These are phyloP conservation scores for Aeminium ludgeri DNA, from an alignment of 495 filamentous ascomycete species.

Conservation along the genomic window DNA sequence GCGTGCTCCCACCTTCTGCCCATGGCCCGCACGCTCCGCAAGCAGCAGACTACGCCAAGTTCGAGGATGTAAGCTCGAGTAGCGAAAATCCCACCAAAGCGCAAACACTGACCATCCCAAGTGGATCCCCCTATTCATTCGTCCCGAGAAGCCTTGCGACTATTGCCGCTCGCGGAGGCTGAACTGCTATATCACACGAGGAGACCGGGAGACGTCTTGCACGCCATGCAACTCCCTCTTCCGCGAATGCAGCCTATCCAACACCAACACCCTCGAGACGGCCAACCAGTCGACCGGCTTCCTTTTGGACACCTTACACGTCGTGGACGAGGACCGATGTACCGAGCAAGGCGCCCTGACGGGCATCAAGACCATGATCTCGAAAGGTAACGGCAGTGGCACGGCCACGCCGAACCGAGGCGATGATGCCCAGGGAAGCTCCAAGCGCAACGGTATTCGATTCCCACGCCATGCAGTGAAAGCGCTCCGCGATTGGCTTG, in stretches of 20 bases:
- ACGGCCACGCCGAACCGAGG: conserved; percentile 22
- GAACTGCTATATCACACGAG: conserved; percentile 58
- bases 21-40: conserved; percentile 4
- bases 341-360: conserved; percentile 27
- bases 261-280: conserved; percentile 20
- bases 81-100: not conserved
- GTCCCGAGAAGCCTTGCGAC: conserved; percentile 44
- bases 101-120: conserved; percentile 16
- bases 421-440: conserved; percentile 23
- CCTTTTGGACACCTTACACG: conserved; percentile 35
- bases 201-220: conserved; percentile 41
- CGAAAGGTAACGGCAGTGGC: conserved; percentile 15
- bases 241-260: conserved; percentile 49
- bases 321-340: conserved; percentile 33
- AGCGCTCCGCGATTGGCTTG: conserved; percentile 62
- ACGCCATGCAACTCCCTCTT: conserved; percentile 65
- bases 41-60: conserved; percentile 13
- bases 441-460: conserved; percentile 36
- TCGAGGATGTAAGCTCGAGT: conserved; percentile 7
- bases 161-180: conserved; percentile 53
- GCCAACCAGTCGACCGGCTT: conserved; percentile 30
- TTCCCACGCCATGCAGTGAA: conserved; percentile 59
- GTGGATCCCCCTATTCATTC: conserved; percentile 26
- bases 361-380: conserved; percentile 19
- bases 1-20: too few species aligned